Evolutionary conservation across 495 filamentous ascomycete genomes (phyloP).

Genomic region (Penicillium argentinense): DNA sequence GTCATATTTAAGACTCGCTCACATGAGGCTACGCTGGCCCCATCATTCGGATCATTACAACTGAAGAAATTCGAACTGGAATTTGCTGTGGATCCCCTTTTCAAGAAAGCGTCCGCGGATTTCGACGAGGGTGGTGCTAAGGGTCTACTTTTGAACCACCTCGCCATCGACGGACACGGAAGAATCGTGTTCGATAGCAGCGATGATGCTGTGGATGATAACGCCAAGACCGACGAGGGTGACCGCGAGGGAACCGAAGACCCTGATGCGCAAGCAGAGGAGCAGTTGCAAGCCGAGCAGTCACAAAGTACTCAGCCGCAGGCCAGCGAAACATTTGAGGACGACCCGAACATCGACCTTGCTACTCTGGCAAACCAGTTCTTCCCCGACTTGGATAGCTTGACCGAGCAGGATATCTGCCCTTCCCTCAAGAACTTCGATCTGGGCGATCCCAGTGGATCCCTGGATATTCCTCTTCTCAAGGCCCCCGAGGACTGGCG

Average conservation of each 20-base stretch:
- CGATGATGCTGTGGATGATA: constrained; percentile 75
- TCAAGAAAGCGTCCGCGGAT: constrained; percentile 97
- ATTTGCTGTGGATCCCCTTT: constrained; percentile 93
- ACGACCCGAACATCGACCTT: constrained; percentile 75
- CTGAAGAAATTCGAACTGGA: constrained; percentile 97
- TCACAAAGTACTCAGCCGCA: constrained; percentile 27
- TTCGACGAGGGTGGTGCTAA: constrained; percentile 99
- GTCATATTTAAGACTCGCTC: constrained; percentile 63
- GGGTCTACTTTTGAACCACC: constrained; percentile 89
- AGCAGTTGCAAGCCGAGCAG: constrained; percentile 16
- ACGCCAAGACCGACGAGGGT: constrained; percentile 53
- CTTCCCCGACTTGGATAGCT: constrained; percentile 75
- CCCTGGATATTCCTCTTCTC: constrained; percentile 86
- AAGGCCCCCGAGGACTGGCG: constrained; percentile 86
- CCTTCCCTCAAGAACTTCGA: constrained; percentile 92
- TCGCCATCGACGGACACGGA: constrained; percentile 87
- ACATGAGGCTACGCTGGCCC: constrained; percentile 87
- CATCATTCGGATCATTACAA: constrained; percentile 82
- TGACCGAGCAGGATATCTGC: constrained; percentile 90
- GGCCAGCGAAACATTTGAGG: constrained; percentile 48
- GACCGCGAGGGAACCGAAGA: constrained; percentile 31
- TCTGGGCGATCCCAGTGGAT: constrained; percentile 79
- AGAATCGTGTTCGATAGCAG: constrained; percentile 98
- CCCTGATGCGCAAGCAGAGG: constrained; percentile 28
- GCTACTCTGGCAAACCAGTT: constrained; percentile 69